phyloP scores from a whole-genome alignment of 176 grass and related monocot genomes.

The Aegilops bicornis region DNA sequence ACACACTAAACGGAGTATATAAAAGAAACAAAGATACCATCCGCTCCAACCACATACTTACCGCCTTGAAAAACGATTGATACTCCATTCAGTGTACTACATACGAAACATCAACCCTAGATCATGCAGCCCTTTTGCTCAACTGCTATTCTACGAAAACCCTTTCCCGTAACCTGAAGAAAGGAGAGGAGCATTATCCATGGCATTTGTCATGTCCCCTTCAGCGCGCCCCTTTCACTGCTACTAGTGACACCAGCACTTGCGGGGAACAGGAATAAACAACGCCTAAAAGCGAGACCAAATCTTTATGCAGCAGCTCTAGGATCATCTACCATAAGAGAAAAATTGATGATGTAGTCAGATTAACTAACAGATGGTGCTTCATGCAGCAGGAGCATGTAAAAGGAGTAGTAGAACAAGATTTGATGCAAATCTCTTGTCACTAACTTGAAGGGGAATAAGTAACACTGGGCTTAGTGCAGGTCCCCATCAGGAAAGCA shows the following conservation, averaged over 20 bases:
- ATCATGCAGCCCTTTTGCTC: not conserved
- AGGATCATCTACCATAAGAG: slow-evolving; percentile 36
- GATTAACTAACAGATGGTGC: slow-evolving; percentile 29
- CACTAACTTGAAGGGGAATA: not conserved
- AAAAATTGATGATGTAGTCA: slow-evolving; percentile 13
- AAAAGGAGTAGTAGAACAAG: slow-evolving; percentile 24
- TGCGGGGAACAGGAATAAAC: slow-evolving; percentile 35
- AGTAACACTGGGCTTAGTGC: slow-evolving; percentile 40
- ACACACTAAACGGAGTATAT: too few species aligned
- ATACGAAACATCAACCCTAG: not conserved
- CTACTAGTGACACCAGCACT: slow-evolving; percentile 56
- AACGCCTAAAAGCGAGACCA: slow-evolving; percentile 27
- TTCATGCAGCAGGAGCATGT: slow-evolving; percentile 13
- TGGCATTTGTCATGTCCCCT: slow-evolving; percentile 24
- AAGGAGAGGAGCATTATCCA: slow-evolving; percentile 8
- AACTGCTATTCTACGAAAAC: not conserved
- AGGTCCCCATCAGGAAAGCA: slow-evolving; percentile 41
- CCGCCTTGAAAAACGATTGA: too few species aligned
- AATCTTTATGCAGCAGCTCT: slow-evolving; percentile 32
- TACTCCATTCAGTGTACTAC: too few species aligned
- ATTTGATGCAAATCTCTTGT: slow-evolving; percentile 30
- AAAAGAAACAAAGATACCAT: too few species aligned
- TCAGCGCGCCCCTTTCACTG: slow-evolving; percentile 37
- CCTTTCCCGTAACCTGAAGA: not conserved
- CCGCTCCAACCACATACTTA: too few species aligned